Evolutionary conservation across 176 grass and related monocot species (phyloP), one percentile per base, ranked within the genome.

Genomic region (Miscanthus lutarioriparius): DNA sequence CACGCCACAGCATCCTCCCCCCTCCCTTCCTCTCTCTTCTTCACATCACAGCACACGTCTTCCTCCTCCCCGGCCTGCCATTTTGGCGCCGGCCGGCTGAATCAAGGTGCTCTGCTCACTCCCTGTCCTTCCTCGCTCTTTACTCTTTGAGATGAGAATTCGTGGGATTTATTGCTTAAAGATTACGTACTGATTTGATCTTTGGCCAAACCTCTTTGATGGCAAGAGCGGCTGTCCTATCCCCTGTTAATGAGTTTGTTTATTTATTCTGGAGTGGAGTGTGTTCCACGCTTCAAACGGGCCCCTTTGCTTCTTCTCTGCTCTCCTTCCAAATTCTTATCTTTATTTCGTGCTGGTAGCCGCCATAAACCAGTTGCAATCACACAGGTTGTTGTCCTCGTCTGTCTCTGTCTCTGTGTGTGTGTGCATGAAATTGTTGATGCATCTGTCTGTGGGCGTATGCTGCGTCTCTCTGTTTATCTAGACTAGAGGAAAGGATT

Each of bases 231-330:
- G 23, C 36, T 30, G 71, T 44, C 85, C 62, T 49, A 49, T 49
- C 22, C 14, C 6, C 23, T 12, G 37, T 70, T 77, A 28, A 39
- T 73, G 22, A 71, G 38, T 71, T 71, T 43, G 68, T 41, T 70
- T 78, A 76, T 23, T 37, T 64, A 25, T 10, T 59, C 56, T 23
- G 56, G 56, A 22, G 22, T 59, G 10, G 25, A 79, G 74, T 61
- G 88, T 90, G 73, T 58, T 86, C 10, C 59, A 83, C 79, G 66
- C 88, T 47, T 82, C 72, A 27, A 37, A 66, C 35, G 76, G 64
- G 36, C 11, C 2, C 81, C 66, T 77, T 89, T 17, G 76, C 48
- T 69, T 80, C 26, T 32, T 72, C 76, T 0, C 25, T 48, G 43
- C 9, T 85, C 15, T 8, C 51, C 70, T 82, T 10, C 28, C 28